Conservation (phyloP, 148 eudicot genomes). For the Fagopyrum tataricum region DNA sequence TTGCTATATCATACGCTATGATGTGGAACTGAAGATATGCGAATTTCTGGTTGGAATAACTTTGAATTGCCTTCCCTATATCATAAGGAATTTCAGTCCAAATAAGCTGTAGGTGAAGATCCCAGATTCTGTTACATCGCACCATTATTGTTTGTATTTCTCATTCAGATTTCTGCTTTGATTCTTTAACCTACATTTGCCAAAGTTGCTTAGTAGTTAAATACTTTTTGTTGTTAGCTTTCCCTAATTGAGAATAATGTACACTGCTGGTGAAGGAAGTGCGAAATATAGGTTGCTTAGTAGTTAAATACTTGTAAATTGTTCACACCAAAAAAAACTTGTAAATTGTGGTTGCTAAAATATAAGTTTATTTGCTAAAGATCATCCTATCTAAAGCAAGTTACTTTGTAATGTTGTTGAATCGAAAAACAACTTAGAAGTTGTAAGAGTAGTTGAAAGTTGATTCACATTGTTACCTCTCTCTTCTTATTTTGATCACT, state of each 20-base stretch:
- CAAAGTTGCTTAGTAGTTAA: background rate
- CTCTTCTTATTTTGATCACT: background rate
- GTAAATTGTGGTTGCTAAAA: background rate
- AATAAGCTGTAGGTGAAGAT: background rate
- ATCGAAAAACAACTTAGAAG: background rate
- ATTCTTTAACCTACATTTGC: background rate
- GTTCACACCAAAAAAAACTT: too few relatives aligned
- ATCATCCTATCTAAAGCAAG: background rate
- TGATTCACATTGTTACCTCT: background rate
- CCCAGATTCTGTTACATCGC: background rate
- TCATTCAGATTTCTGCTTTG: background rate
- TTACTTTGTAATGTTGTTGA: constrained; percentile 1
- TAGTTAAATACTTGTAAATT: too few relatives aligned
- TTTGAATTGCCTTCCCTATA: background rate
- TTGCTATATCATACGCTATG: background rate
- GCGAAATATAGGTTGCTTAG: too few relatives aligned
- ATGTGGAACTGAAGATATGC: background rate
- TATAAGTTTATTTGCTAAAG: background rate
- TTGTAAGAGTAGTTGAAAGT: background rate
- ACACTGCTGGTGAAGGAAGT: background rate
- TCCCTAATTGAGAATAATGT: background rate
- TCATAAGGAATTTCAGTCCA: background rate
- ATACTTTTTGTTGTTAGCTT: background rate
- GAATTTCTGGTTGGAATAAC: background rate
- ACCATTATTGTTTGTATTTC: background rate